Evolutionary conservation across 2,329 filamentous ascomycete species (phyloP).

Genomic region (Septoria linicola): DNA sequence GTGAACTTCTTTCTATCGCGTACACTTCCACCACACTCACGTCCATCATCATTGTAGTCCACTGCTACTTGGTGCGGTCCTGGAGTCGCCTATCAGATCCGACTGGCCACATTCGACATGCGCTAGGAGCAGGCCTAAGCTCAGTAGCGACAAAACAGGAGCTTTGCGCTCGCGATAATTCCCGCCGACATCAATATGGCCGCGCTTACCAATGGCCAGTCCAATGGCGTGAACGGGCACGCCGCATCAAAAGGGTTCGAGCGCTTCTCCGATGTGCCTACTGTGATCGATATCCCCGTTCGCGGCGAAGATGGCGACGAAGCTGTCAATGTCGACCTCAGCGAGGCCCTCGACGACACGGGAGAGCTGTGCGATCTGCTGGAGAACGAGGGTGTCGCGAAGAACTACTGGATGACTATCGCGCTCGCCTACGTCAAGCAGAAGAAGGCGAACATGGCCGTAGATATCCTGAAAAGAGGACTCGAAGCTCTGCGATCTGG

Average conservation of each 20-base stretch:
- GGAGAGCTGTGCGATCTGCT: conserved; percentile 86
- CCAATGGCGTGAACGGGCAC: conserved; percentile 54
- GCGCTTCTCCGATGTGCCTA: conserved; percentile 63
- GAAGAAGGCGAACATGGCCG: conserved; percentile 81
- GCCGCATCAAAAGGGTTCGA: conserved; percentile 37
- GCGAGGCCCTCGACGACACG: conserved; percentile 83
- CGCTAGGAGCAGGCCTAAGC: conserved; percentile 1
- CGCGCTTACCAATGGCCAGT: conserved; percentile 50
- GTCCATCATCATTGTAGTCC: too few relatives aligned
- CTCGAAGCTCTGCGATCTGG: conserved; percentile 63
- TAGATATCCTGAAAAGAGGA: conserved; percentile 70
- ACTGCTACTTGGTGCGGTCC: too few relatives aligned
- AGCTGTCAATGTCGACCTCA: conserved; percentile 88
- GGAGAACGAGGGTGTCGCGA: conserved; percentile 88
- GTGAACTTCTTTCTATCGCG: too few relatives aligned
- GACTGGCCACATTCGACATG: too few relatives aligned
- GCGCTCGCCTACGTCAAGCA: conserved; percentile 96
- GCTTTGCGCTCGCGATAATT: conserved; percentile 12
- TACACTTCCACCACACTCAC: too few relatives aligned
- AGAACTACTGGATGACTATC: conserved; percentile 97
- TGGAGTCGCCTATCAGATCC: too few relatives aligned
- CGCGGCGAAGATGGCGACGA: conserved; percentile 61
- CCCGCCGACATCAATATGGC: conserved; percentile 47
- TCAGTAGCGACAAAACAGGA: conserved; percentile 6
- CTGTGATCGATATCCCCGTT: conserved; percentile 64